Base-by-base conservation (phyloP, 306 rosid genomes). In the Trichosanthes cucumerina region DNA sequence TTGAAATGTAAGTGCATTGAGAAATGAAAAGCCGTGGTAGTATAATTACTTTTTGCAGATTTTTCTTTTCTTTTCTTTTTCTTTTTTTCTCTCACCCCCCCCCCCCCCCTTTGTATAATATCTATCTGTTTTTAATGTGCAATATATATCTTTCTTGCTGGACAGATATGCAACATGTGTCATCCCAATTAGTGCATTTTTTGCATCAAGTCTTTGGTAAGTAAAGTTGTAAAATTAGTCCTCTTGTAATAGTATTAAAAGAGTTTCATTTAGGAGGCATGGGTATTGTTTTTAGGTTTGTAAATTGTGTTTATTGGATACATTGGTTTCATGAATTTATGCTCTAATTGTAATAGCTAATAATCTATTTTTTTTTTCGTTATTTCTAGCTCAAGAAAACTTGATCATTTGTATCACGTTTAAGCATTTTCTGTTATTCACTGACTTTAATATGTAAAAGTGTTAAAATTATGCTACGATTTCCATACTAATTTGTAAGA, bases 201-300 rank as follows among this genome's bases (percentile, higher is more conserved):
- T 94, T 76, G 98, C 98, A 24, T 92, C 97, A 77, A 94, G 98
- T 80, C 97, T 94, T 57, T 94, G 97, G 97, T 94, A 87, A 94
- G 93, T 79, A 78, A 79, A 46, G 16, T 66, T 46, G 47, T 69
- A 19, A 68, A 38, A 24, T 50, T 75, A 15, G 76, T 41, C 16
- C 36, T 63, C 44, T 75, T 44, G 78, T 73, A 31, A 14, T 44
- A 13, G 56, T 28, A 14, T 16, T 47, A 16, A 33, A 72, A 24
- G 77, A 15, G 44, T 73, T 73, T 73, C 38, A 16, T 26, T 49
- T 49, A 19, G 44, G 26, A 49, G 44, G 41, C n/a, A 74, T 5
- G 78, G 78, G 18, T 74, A 18, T 74, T 0, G 6, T 74, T 50
- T 49, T 19, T 74, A 5, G 15, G 41, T 28, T 74, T 74, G 19